phyloP scores from a whole-genome alignment of 1,284 basidiomycete genomes.

The Thecaphora frezii region DNA sequence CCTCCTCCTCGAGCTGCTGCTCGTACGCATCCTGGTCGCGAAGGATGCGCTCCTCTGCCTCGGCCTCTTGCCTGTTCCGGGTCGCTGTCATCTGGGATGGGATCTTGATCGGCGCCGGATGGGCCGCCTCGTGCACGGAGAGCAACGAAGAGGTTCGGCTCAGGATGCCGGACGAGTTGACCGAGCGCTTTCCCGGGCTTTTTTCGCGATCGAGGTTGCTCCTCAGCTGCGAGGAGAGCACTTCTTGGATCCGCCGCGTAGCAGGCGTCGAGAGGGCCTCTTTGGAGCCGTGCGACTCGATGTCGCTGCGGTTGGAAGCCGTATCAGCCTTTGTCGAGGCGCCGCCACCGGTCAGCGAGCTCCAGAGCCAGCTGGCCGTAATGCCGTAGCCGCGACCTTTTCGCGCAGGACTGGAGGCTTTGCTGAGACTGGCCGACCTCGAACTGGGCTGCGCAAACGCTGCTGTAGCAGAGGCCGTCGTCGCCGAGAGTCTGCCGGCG shows the following conservation, averaged over 20 bases:
- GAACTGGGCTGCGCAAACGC: neutral
- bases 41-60: slow-evolving; percentile 33
- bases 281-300: slow-evolving; percentile 4
- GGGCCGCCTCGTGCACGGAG: slow-evolving; percentile 29
- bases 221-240: slow-evolving; percentile 32
- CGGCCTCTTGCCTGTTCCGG: slow-evolving; percentile 24
- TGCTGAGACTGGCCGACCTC: neutral
- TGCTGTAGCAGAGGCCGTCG: neutral
- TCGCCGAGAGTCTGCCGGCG: neutral
- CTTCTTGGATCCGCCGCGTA: slow-evolving; percentile 42
- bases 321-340: slow-evolving; percentile 3
- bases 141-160: slow-evolving; percentile 25
- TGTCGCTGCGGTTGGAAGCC: neutral
- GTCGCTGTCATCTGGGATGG: slow-evolving; percentile 24
- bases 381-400: slow-evolving; percentile 16
- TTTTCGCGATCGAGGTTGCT: slow-evolving; percentile 18
- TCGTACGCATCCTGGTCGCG: slow-evolving; percentile 49
- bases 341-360: slow-evolving; percentile 28
- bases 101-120: slow-evolving; percentile 43
- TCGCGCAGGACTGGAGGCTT: neutral
- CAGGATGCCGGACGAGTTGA: slow-evolving; percentile 15
- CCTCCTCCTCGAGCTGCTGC: slow-evolving; percentile 46
- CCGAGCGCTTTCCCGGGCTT: slow-evolving; percentile 16
- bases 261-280: slow-evolving; percentile 28
- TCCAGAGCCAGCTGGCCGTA: slow-evolving; percentile 38